Percentiles rank a stretch among this genome's conserved stretches.
phyloP scores from a whole-genome alignment of 2,329 filamentous ascomycete genomes.

The Arthrinium phaeospermum region DNA sequence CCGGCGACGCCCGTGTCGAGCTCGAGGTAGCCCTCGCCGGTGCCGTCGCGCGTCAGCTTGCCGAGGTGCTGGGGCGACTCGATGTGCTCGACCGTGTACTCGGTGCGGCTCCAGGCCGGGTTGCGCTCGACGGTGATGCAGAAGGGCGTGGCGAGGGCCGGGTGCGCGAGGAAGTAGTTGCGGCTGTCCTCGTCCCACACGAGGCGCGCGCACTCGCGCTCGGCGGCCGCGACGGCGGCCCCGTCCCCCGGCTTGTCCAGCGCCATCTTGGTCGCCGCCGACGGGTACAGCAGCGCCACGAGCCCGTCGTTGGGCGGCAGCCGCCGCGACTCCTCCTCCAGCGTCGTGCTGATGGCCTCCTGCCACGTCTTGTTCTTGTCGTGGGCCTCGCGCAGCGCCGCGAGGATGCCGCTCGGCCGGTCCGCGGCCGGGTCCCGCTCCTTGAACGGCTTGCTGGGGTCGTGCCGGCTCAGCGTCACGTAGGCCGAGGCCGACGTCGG shows the following conservation, averaged over 20 bases:
- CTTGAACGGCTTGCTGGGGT: conserved; percentile 64
- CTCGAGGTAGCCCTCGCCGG: conserved; percentile 65
- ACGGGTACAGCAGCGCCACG: conserved; percentile 72
- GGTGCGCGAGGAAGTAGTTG: conserved; percentile 68
- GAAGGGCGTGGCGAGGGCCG: conserved; percentile 67
- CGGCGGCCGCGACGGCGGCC: conserved; percentile 65
- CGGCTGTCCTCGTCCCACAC: conserved; percentile 71
- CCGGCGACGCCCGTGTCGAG: conserved; percentile 65
- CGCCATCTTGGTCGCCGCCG: conserved; percentile 66
- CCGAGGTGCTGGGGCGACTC: conserved; percentile 66
- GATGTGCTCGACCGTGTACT: conserved; percentile 70
- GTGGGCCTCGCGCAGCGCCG: conserved; percentile 39
- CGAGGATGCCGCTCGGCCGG: conserved; percentile 35
- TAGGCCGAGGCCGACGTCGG: conserved; percentile 68
- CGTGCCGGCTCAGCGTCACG: conserved; percentile 63
- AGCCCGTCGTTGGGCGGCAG: conserved; percentile 65
- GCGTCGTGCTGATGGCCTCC: conserved; percentile 62
- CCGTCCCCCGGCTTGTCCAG: conserved; percentile 65
- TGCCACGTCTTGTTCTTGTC: conserved; percentile 57
- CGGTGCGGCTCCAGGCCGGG: conserved; percentile 63
- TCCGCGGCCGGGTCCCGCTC: conserved; percentile 44
- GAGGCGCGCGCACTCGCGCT: conserved; percentile 72
- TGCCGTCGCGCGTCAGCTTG: conserved; percentile 64
- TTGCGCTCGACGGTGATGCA: conserved; percentile 63
- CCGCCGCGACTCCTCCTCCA: conserved; percentile 60